Conservation (phyloP, 2,329 filamentous ascomycete species). For the Venturia carpophila region DNA sequence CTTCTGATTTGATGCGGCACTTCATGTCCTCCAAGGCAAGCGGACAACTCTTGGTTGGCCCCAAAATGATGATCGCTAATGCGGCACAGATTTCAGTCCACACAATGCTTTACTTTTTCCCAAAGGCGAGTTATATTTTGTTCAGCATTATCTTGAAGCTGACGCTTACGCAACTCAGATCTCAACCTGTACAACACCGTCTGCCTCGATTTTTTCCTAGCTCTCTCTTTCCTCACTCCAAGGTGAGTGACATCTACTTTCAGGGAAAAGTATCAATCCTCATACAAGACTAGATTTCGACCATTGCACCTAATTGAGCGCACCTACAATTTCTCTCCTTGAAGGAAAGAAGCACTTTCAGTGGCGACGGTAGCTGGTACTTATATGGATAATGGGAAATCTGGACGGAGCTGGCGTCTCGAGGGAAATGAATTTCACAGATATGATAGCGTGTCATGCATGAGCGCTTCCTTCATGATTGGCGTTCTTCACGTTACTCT, state of each 20-base stretch:
- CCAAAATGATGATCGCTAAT: background rate
- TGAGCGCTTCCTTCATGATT: background rate
- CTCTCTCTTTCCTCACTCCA: background rate
- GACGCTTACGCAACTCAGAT: background rate
- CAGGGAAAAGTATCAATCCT: background rate
- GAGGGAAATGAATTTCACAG: slow-evolving; percentile 3
- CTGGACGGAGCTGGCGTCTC: background rate
- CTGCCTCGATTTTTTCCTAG: background rate
- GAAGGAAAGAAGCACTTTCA: background rate
- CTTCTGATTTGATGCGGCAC: background rate
- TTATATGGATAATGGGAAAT: background rate
- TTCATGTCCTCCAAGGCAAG: background rate
- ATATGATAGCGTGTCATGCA: background rate
- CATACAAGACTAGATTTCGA: background rate
- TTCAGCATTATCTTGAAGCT: background rate
- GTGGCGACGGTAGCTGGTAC: background rate
- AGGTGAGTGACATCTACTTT: background rate
- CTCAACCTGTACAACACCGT: background rate
- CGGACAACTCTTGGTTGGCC: background rate
- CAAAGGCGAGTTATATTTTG: background rate
- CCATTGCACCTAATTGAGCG: background rate
- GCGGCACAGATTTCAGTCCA: background rate
- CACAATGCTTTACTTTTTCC: background rate
- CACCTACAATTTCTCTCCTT: background rate
- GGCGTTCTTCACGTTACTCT: background rate